Evolutionary conservation across 2,329 filamentous ascomycete genomes (phyloP), one percentile per base, ranked within the genome.

Genomic region (Drechslerella dactyloides): DNA sequence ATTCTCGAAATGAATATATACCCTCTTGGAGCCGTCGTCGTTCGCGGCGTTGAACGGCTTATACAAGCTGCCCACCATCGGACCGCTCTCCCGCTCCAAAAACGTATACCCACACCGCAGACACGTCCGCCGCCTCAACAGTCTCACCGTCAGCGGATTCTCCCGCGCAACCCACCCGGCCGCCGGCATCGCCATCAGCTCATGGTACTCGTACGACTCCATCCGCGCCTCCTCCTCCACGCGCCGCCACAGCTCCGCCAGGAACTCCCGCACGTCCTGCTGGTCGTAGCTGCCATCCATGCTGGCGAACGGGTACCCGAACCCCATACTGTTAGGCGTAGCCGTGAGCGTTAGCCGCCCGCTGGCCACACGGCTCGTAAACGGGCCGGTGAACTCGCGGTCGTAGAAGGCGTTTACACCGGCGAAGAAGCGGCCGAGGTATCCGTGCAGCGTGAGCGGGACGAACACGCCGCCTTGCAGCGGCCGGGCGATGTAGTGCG

Each of bases 51-150:
- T 13, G 24, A 33, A 50, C 42, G 61, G 61, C 46, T 65, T 65
- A 8, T 30, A 27, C 10, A 65, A 24, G 2, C 23, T 19, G 5
- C 61, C 61, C 0, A 65, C 7, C 42, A 23, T 57, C 6, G n/a
- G 4, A 27, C 21, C 40, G 10, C 30, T 19, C 21, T 46, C 19
- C 15, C 30, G 19, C 35, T 65, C 53, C 17, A 55, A 19, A 46
- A 44, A 58, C 11, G 54, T 58, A 58, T 65, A 58, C 35, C 61
- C 61, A 24, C 61, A 65, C 15, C 46, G 2, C 37, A 65, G 30
- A n/a, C 61, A 65, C 15, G 44, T n/a, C 7, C 6, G 27, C 21
- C 40, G 52, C 13, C 23, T 44, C 13, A 51, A 33, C 46, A 42
- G 44, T n/a, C 19, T 11, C 13, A 27, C 44, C 21, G 19, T 17